Evolutionary conservation across 106 monocot species (phyloP).

Genomic region (Dioscorea zingiberensis): DNA sequence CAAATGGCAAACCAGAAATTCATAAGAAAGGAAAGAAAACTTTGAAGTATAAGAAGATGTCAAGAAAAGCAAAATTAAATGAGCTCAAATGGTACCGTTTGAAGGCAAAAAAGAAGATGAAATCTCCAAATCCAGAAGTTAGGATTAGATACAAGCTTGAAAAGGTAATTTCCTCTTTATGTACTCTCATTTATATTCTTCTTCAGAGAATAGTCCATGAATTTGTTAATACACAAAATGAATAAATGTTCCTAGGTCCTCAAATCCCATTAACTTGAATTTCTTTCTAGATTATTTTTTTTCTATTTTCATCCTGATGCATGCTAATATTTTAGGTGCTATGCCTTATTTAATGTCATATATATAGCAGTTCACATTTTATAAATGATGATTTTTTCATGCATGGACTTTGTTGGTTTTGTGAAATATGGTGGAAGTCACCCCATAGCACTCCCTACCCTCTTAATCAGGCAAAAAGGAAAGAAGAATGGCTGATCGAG

Average conservation of each 20-base stretch:
- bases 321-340: no score
- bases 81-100: constrained; percentile 83
- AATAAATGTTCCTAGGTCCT: no score
- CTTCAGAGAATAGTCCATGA: neutral
- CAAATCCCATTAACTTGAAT: no score
- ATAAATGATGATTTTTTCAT: neutral
- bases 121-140: constrained; percentile 89
- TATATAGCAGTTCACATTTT: neutral
- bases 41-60: constrained; percentile 39
- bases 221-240: no score
- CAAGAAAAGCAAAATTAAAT: constrained; percentile 70
- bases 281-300: no score
- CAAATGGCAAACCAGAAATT: constrained; percentile 14
- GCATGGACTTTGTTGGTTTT: neutral
- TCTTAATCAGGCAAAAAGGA: constrained; percentile 66
- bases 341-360: no score
- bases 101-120: constrained; percentile 95
- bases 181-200: neutral
- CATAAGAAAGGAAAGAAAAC: constrained; percentile 20
- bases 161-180: constrained; percentile 60
- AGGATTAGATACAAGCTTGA: constrained; percentile 88
- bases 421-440: no score
- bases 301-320: no score
- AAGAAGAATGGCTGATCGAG: constrained; percentile 91
- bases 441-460: neutral